Evolutionary conservation across 768 basidiomycete species (phyloP), one percentile per base, ranked within the genome.

Genomic region (Leccinellum albellum): DNA sequence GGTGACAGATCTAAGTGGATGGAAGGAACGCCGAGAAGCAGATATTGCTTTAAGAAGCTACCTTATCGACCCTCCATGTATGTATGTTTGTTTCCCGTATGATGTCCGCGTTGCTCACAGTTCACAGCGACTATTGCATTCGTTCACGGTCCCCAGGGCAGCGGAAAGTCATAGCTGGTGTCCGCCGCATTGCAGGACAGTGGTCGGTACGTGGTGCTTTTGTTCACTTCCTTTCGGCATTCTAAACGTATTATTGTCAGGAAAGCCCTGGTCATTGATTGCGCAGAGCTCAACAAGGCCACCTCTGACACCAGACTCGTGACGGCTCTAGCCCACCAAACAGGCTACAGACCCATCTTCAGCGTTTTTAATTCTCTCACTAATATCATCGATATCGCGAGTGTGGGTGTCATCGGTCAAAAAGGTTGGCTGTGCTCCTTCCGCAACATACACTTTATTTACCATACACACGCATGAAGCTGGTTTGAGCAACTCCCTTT

Each of bases 401-500:
- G 87, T 57, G 82, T 94, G 44, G 95, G 95, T 2, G 66, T 98
- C n/a, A 97, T 97, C 63, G 97, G 97, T 3, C 93, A 97, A 67
- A 98, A 98, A 76, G 83, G 91, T 88, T 53, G 6, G 72, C 55
- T 24, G 7, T 52, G 6, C 9, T 46, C 15, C 32, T 50, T 6
- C 42, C 45, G 21, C 7, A 15, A 5, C 24, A 17, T 2, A 1
- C 32, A 23, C 32, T 37, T 48, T 20, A 57, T 51, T 59, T 12
- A 63, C 32, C n/a, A 2, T 53, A 13, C 32, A 23, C 40, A 28
- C 7, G 6, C 23, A 14, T 54, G 26, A 58, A 94, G 95, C 91
- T 23, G 94, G 97, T 17, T 76, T 98, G 61, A 87, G 85, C 50
- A 86, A 81, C 37, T 86, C 93, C 3, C 76, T 94, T 14, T 75